phyloP scores from a whole-genome alignment of 192 early-diverging fungal genomes.

The Podila clonocystis region DNA sequence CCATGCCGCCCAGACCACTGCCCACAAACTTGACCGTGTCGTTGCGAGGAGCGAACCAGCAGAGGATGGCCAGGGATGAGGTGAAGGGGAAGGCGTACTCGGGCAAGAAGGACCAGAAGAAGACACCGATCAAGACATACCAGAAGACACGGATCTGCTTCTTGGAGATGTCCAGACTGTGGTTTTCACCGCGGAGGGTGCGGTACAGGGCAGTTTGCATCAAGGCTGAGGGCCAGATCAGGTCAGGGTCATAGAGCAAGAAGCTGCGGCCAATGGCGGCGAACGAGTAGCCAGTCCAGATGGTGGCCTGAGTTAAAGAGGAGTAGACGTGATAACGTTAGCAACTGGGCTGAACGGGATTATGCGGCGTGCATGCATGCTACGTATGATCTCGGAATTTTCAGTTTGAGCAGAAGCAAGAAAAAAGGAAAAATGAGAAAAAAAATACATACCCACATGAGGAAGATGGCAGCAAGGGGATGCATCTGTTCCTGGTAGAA shows the following conservation, averaged over 20 bases:
- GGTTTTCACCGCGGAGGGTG: conserved; percentile 47
- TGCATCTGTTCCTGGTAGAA: conserved; percentile 57
- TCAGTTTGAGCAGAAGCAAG: neutral
- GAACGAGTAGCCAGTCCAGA: conserved; percentile 54
- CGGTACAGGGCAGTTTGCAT: conserved; percentile 53
- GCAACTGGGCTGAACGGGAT: too few relatives aligned
- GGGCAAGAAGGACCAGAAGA: conserved; percentile 54
- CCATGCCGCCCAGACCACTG: conserved; percentile 57
- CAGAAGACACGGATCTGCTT: conserved; percentile 54
- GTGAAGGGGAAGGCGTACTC: conserved; percentile 53
- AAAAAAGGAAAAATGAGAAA: neutral
- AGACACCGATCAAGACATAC: conserved; percentile 40
- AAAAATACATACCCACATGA: conserved; percentile 44
- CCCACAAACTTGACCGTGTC: conserved; percentile 51
- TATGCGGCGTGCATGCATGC: too few relatives aligned
- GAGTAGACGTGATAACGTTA: too few relatives aligned
- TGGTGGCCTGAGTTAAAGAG: conserved; percentile 23
- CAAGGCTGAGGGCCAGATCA: conserved; percentile 54
- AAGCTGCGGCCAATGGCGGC: conserved; percentile 50
- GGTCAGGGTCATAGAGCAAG: conserved; percentile 52
- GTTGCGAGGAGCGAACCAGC: conserved; percentile 51
- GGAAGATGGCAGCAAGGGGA: conserved; percentile 47
- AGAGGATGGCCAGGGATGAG: conserved; percentile 47
- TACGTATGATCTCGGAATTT: too few relatives aligned
- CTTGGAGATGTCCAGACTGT: conserved; percentile 20